phyloP scores from a whole-genome alignment of 2,329 filamentous ascomycete species.

The Coniella vitis region DNA sequence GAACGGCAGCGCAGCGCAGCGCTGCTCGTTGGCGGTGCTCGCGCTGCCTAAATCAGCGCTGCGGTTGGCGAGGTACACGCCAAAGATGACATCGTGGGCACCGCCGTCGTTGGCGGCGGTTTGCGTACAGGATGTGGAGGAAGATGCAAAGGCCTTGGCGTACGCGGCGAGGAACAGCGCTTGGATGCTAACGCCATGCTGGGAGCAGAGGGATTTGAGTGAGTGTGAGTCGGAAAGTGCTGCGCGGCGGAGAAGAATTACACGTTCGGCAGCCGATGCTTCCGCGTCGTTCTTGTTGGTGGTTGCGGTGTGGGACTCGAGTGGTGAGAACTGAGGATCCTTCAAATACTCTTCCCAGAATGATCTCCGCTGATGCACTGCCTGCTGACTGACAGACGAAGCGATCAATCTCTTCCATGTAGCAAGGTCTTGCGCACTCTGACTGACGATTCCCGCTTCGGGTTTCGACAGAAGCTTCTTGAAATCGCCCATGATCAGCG shows the following conservation, averaged over 20 bases:
- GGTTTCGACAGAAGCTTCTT: constrained; percentile 16
- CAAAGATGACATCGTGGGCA: constrained; percentile 51
- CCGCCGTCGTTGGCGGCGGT: not conserved
- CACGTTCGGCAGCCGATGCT: not conserved
- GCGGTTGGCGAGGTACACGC: constrained; percentile 79
- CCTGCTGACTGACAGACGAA: constrained; percentile 3
- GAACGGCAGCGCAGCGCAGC: constrained; percentile 42
- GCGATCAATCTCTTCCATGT: constrained; percentile 24
- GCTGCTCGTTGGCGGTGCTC: too few relatives aligned
- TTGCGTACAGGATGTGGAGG: not conserved
- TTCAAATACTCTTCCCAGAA: constrained; percentile 40
- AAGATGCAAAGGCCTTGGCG: constrained; percentile 37
- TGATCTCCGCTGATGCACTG: constrained; percentile 18
- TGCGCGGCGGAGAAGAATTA: constrained; percentile 36
- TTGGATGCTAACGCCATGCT: constrained; percentile 59
- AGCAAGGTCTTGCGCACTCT: not conserved
- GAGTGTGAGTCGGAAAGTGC: constrained; percentile 34
- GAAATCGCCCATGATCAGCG: constrained; percentile 47
- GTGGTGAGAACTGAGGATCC: constrained; percentile 18
- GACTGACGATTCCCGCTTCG: too few relatives aligned
- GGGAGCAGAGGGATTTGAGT: constrained; percentile 33
- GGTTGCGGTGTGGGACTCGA: not conserved
- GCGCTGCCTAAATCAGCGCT: constrained; percentile 29
- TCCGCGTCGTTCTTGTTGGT: not conserved
- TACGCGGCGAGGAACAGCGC: constrained; percentile 69